Percentiles rank a stretch among this genome's conserved stretches.
These are phyloP conservation scores for Blastocystis sp. DNA, from an alignment of 352 stramenopile species.

Conservation along the genomic window DNA sequence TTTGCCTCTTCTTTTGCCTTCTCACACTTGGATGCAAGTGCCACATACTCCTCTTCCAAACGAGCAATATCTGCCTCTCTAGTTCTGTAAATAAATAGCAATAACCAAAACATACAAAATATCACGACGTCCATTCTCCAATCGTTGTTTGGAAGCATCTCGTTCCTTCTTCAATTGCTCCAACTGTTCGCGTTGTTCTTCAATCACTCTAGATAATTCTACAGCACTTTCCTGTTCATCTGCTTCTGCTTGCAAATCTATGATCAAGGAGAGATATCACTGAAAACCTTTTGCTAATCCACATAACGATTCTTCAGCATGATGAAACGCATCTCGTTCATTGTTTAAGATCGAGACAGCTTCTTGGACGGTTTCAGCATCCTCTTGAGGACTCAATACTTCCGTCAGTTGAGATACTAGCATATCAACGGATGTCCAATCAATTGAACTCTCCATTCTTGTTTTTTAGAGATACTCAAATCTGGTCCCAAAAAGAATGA, in stretches of 20 bases:
- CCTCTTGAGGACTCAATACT: background rate
- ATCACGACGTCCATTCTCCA: background rate
- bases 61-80: background rate
- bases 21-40: background rate
- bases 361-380: conserved; percentile 15
- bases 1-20: background rate
- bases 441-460: background rate
- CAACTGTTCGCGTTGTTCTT: conserved; percentile 2
- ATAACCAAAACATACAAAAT: background rate
- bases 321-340: background rate
- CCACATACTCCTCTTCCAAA: background rate
- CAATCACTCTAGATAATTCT: background rate
- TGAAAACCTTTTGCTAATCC: conserved; percentile 1
- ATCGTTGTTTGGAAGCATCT: background rate
- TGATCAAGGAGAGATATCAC: background rate
- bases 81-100: background rate
- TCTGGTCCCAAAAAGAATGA: background rate
- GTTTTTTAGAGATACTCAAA: background rate
- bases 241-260: background rate
- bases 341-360: background rate
- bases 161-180: conserved; percentile 14
- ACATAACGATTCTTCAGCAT: background rate
- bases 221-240: background rate
- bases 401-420: background rate
- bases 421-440: conserved; percentile 17